Evolutionary conservation across 1,284 basidiomycete species (phyloP).

Genomic region (Ustilago esculenta): DNA sequence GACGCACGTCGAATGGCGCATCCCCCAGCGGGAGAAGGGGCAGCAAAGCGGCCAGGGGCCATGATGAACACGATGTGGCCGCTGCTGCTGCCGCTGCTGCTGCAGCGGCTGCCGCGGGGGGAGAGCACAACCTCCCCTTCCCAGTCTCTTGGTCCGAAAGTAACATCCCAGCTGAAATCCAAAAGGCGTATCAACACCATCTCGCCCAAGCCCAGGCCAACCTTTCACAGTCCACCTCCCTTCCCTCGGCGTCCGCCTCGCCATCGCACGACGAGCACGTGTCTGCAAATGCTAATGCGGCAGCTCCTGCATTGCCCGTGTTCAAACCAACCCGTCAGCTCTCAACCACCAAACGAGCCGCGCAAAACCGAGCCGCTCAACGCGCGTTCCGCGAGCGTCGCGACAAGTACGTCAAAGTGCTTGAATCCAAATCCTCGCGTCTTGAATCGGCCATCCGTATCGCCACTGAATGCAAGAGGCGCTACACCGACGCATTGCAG

Average conservation of each 20-base stretch:
- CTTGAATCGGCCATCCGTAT: conserved; percentile 49
- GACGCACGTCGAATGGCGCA: conserved; percentile 12
- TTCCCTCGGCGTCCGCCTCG: neutral
- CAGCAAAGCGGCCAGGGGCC: conserved; percentile 16
- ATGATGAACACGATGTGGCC: conserved; percentile 11
- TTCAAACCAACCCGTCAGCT: conserved; percentile 47
- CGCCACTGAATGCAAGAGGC: conserved; percentile 50
- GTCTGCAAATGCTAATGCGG: no score
- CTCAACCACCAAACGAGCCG: conserved; percentile 56
- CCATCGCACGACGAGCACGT: neutral
- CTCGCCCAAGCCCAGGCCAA: conserved; percentile 24
- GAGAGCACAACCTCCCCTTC: conserved; percentile 7
- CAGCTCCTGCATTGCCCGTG: neutral
- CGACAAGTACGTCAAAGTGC: conserved; percentile 58
- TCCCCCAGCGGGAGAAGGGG: neutral
- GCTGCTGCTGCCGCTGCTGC: conserved; percentile 24
- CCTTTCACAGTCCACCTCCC: neutral
- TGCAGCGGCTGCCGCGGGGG: conserved; percentile 2
- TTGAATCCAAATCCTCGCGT: conserved; percentile 53
- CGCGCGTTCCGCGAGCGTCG: conserved; percentile 61
- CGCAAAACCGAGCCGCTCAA: conserved; percentile 61
- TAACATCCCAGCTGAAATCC: conserved; percentile 28
- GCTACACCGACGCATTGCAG: conserved; percentile 50
- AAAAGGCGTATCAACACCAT: conserved; percentile 44
- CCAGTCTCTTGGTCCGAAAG: conserved; percentile 29